Conservation (phyloP, 1,139 yeast genomes). For the Yamadazyma taylorii region DNA sequence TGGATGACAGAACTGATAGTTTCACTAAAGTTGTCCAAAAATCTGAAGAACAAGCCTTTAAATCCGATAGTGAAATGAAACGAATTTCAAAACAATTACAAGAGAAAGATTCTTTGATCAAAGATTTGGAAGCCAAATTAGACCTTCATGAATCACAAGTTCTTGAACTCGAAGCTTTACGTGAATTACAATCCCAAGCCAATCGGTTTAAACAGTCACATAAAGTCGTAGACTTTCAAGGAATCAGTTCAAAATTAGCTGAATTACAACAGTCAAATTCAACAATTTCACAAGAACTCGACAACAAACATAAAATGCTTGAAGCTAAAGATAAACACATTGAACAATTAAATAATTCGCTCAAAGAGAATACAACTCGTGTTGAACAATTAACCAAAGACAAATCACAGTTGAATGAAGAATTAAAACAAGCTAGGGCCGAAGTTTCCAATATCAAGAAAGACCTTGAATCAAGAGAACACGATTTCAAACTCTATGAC, state of each 20-base stretch:
- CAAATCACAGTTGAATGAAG: not conserved
- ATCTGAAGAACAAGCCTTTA: conserved; percentile 10
- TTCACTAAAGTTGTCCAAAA: conserved; percentile 9
- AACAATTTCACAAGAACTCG: not conserved
- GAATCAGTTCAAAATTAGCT: not conserved
- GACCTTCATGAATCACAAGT: not conserved
- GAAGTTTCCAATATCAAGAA: not conserved
- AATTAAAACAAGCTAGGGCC: not conserved
- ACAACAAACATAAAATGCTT: not conserved
- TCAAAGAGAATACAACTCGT: too few relatives aligned
- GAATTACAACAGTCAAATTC: not conserved
- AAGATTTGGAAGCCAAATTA: not conserved
- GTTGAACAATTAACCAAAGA: not conserved
- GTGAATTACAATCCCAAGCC: conserved; percentile 4
- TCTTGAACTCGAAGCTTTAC: not conserved
- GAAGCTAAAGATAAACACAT: not conserved
- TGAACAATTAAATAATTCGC: not conserved
- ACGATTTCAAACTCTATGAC: conserved; percentile 15
- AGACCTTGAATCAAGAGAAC: conserved; percentile 4
- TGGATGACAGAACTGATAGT: conserved; percentile 7
- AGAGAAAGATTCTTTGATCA: not conserved
- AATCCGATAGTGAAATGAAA: conserved; percentile 7
- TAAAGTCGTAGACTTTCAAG: not conserved
- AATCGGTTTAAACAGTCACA: not conserved
- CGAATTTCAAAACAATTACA: conserved; percentile 3